These are phyloP conservation scores for Calophaca sinica DNA, from an alignment of 306 rosid species.

Conservation along the genomic window DNA sequence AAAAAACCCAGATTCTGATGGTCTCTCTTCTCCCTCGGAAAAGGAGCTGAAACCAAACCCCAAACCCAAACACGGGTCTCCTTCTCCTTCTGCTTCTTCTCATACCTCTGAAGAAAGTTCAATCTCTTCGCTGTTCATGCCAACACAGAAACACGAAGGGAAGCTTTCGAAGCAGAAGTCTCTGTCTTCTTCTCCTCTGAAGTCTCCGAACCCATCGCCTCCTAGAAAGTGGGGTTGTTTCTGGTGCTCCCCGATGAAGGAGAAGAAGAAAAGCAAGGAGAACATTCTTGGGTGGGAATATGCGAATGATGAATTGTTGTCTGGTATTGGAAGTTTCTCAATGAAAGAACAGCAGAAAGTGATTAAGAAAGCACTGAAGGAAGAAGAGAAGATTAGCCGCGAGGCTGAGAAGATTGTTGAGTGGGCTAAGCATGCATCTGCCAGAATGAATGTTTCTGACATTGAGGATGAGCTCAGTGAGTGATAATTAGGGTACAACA, in stretches of 20 bases:
- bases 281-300: slow-evolving; percentile 52
- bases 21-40: slow-evolving; percentile 37
- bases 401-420: slow-evolving; percentile 83
- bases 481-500: slow-evolving; percentile 48
- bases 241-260: slow-evolving; percentile 87
- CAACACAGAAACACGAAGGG: slow-evolving; percentile 8
- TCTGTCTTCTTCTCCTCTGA: too few relatives aligned
- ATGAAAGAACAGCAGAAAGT: slow-evolving; percentile 64
- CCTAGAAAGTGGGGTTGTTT: slow-evolving; percentile 68
- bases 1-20: slow-evolving; percentile 24
- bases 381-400: slow-evolving; percentile 70
- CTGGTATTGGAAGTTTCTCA: slow-evolving; percentile 69
- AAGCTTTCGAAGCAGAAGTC: slow-evolving; percentile 9
- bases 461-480: slow-evolving; percentile 76
- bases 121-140: slow-evolving; percentile 49
- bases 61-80: slow-evolving; percentile 45
- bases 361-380: slow-evolving; percentile 76
- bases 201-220: slow-evolving; percentile 64
- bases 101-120: slow-evolving; percentile 54
- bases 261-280: slow-evolving; percentile 51
- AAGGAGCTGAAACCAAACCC: neutral
- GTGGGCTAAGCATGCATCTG: slow-evolving; percentile 76
- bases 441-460: slow-evolving; percentile 57
- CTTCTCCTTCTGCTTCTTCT: slow-evolving; percentile 53
- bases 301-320: slow-evolving; percentile 56